Conservation (phyloP, 306 rosid genomes). For the Hippophae rhamnoides region DNA sequence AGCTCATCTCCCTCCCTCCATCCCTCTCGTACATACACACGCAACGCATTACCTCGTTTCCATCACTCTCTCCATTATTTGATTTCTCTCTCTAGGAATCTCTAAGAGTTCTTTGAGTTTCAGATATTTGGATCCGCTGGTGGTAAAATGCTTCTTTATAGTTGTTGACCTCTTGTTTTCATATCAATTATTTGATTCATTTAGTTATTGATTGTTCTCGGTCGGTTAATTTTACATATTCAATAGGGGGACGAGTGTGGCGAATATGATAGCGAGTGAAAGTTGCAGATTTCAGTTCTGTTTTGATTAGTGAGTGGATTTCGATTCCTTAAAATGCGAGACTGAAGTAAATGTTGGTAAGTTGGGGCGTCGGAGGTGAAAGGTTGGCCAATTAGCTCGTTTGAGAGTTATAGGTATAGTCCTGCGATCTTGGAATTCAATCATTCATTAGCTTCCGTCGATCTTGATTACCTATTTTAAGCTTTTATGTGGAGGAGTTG, state of each 20-base stretch:
- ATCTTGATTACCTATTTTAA: not conserved
- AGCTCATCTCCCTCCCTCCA: constrained; percentile 21
- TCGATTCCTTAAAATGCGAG: no score
- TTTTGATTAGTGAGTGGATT: no score
- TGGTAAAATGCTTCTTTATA: constrained; percentile 35
- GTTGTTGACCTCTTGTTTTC: constrained; percentile 2
- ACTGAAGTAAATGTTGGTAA: no score
- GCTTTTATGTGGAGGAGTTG: constrained; percentile 4
- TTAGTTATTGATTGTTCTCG: not conserved
- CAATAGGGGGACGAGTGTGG: no score
- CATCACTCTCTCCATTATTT: not conserved
- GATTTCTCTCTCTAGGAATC: constrained; percentile 2
- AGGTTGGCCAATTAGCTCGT: no score
- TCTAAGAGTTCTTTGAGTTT: constrained; percentile 20
- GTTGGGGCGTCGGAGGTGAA: no score
- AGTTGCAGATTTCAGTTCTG: no score
- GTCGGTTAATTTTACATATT: no score
- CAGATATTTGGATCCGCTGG: constrained; percentile 66
- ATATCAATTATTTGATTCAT: constrained; percentile 1
- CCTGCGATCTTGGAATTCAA: no score
- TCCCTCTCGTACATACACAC: not conserved
- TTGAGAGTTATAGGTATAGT: no score
- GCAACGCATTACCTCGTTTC: constrained; percentile 1
- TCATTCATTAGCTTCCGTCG: no score
- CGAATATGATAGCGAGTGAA: not conserved